These are phyloP conservation scores for Fusarium dlaminii DNA, from an alignment of 2,329 filamentous ascomycete genomes.

Conservation along the genomic window DNA sequence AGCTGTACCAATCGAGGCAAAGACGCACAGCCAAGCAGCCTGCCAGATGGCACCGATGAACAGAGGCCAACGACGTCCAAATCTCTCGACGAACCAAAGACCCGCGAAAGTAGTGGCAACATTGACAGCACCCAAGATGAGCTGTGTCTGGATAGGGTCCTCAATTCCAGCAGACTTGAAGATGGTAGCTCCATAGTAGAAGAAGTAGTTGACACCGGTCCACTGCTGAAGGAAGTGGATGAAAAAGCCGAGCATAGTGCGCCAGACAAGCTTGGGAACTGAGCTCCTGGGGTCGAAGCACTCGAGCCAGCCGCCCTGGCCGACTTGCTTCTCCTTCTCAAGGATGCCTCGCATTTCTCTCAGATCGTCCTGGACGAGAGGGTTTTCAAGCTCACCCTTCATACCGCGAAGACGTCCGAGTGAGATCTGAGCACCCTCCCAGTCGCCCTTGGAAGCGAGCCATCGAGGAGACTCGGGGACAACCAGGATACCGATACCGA, in stretches of 20 bases:
- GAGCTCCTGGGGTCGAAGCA: slow-evolving; percentile 66
- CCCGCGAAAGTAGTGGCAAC: slow-evolving; percentile 73
- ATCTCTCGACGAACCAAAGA: slow-evolving; percentile 74
- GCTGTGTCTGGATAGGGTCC: slow-evolving; percentile 73
- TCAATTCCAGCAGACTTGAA: slow-evolving; percentile 73
- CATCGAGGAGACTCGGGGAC: slow-evolving; percentile 68
- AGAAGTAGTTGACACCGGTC: slow-evolving; percentile 69
- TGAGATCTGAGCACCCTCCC: slow-evolving; percentile 59
- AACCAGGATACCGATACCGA: slow-evolving; percentile 62
- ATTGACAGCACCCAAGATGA: slow-evolving; percentile 75
- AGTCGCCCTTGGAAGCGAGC: slow-evolving; percentile 58
- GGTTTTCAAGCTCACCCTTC: slow-evolving; percentile 56
- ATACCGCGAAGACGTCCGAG: slow-evolving; percentile 63
- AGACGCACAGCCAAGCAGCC: slow-evolving; percentile 71
- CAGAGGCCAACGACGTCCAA: slow-evolving; percentile 73
- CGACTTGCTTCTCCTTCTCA: slow-evolving; percentile 55
- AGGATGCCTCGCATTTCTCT: slow-evolving; percentile 61
- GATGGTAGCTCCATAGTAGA: slow-evolving; percentile 74
- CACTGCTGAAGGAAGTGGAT: slow-evolving; percentile 76
- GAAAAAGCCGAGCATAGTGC: slow-evolving; percentile 69
- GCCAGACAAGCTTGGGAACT: slow-evolving; percentile 68
- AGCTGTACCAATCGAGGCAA: slow-evolving; percentile 65
- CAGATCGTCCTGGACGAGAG: slow-evolving; percentile 61
- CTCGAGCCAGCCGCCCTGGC: slow-evolving; percentile 63
- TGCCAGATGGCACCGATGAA: slow-evolving; percentile 75